These are phyloP conservation scores for Byssoonygena ceratinophila DNA, from an alignment of 2,329 filamentous ascomycete genomes.

Conservation along the genomic window DNA sequence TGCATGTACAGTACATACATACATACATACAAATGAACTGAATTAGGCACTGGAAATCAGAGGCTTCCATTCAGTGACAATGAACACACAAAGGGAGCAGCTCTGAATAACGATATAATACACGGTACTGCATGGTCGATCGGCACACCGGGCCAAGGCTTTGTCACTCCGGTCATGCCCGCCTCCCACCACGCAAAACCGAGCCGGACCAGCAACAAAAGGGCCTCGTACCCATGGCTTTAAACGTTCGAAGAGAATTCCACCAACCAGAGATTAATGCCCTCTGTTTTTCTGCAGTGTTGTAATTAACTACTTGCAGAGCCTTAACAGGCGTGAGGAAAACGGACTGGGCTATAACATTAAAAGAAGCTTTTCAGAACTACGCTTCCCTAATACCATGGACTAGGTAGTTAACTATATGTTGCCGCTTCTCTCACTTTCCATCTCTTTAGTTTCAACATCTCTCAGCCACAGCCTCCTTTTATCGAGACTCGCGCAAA, in stretches of 20 bases:
- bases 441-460: neutral
- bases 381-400: neutral
- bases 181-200: neutral
- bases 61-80: too few species aligned
- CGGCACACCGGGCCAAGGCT: neutral
- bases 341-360: neutral
- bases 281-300: neutral
- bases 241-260: slow-evolving; percentile 3
- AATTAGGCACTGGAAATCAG: too few species aligned
- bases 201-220: neutral
- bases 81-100: too few species aligned
- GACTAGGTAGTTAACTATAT: neutral
- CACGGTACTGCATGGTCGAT: neutral
- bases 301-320: too few species aligned
- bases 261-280: neutral
- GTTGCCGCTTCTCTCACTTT: slow-evolving; percentile 8
- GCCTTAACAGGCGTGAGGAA: neutral
- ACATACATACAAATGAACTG: too few species aligned
- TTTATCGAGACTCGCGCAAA: neutral
- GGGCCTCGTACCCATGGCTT: neutral
- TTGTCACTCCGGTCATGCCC: slow-evolving; percentile 1
- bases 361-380: neutral
- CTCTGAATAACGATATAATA: neutral
- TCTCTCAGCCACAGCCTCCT: slow-evolving; percentile 4
- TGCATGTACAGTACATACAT: too few species aligned